Conservation (phyloP, 306 rosid genomes). For the Vachellia pachyceras region DNA sequence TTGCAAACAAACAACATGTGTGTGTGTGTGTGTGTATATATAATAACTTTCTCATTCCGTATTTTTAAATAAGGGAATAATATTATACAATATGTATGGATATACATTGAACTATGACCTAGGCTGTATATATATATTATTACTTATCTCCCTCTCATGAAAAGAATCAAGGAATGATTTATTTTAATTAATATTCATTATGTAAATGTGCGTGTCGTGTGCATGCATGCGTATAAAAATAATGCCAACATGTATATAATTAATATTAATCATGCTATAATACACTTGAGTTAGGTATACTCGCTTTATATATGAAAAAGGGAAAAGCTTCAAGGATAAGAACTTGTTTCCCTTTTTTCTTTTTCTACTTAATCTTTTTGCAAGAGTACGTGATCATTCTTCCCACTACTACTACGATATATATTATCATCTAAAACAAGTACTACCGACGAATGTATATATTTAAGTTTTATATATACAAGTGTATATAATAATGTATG, state of each 20-base stretch:
- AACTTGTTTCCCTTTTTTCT: neutral
- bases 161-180: conserved; percentile 26
- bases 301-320: conserved; percentile 14
- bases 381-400: conserved; percentile 15
- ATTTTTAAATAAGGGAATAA: neutral
- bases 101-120: neutral
- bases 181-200: conserved; percentile 4
- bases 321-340: conserved; percentile 16
- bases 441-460: neutral
- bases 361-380: neutral
- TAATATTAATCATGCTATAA: conserved; percentile 8
- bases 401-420: neutral
- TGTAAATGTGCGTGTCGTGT: conserved; percentile 23
- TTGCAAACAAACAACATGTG: conserved; percentile 11
- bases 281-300: conserved; percentile 37
- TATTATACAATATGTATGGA: neutral
- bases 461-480: neutral
- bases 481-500: neutral
- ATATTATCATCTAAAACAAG: neutral
- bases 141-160: neutral
- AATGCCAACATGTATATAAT: conserved; percentile 2
- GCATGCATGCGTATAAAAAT: conserved; percentile 29
- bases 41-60: neutral
- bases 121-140: neutral
- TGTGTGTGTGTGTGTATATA: too few relatives aligned